Base-by-base conservation (phyloP, 805 yeast species). In the Monosporozyma aerobia region DNA sequence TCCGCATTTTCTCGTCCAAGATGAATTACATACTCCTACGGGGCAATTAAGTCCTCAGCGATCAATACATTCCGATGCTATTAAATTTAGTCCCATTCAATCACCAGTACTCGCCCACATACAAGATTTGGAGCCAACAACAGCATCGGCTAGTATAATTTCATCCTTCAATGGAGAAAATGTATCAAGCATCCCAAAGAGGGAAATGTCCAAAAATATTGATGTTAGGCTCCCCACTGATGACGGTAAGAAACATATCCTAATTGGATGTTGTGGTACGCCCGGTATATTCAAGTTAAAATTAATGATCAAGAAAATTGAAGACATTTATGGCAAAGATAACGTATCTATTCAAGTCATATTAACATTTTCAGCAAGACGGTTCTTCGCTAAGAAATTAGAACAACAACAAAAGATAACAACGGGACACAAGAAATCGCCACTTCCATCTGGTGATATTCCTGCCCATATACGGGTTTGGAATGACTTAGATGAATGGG, bases 401-500 rank as follows among this genome's bases (percentile, higher is more conserved):
- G 45, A 43, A 43, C 56, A 22, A 23, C 48, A 32, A 10, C 56
- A 22, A 23, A 43, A 32, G 4, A n/a, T 46, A 7, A 19, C 33
- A 6, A 19, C 33, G 7, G 25, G 32, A n/a, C 32, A 27, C 27
- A 19, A 23, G 27, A 46, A 22, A 14, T 69, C 69, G 79, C 70
- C 69, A 79, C 61, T 32, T 69, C 81, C 71, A 69, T 80, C 19
- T 19, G 19, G 63, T 68, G 82, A 76, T 62, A 68, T 73, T 33
- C 78, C 90, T 23, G 76, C 84, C 16, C 83, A 83, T 60, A 88
- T 90, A 25, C 83, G 83, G 55, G 80, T 90, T 16, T 92, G 98
- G 98, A 78, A 90, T 63, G 97, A 94, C 64, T 78, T 79, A 54
- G 99, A 94, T 66, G 98, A 92, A 70, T 92, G 99, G 99, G 73